phyloP scores from a whole-genome alignment of 495 filamentous ascomycete species.

The Aspergillus diversus region DNA sequence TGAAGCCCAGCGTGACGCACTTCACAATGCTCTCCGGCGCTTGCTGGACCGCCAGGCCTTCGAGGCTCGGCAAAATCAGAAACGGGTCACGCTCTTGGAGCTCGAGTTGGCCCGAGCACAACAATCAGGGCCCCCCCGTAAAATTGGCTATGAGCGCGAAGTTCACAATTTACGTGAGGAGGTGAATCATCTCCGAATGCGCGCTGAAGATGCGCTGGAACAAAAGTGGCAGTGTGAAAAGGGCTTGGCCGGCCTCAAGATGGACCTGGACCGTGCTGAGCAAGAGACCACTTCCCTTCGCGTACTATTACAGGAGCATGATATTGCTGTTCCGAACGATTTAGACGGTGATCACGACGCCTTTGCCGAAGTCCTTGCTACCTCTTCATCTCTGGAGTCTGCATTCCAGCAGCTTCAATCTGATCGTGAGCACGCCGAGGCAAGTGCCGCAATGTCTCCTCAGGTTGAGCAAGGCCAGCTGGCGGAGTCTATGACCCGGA shows the following conservation, averaged over 20 bases:
- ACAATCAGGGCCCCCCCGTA: constrained; percentile 64
- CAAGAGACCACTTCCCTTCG: constrained; percentile 86
- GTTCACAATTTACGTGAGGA: constrained; percentile 78
- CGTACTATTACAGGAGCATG: constrained; percentile 80
- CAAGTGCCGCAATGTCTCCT: constrained; percentile 64
- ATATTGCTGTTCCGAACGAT: constrained; percentile 68
- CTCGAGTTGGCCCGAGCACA: constrained; percentile 76
- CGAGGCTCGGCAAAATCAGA: constrained; percentile 78
- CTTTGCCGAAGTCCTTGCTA: constrained; percentile 55
- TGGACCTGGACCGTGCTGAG: constrained; percentile 95
- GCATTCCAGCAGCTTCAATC: constrained; percentile 81
- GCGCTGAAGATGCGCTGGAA: constrained; percentile 94
- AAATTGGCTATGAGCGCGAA: constrained; percentile 80
- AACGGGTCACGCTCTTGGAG: constrained; percentile 74
- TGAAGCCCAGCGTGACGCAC: constrained; percentile 88
- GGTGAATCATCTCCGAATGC: constrained; percentile 78
- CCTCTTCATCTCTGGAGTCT: constrained; percentile 74
- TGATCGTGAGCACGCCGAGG: constrained; percentile 72
- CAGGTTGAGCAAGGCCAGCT: constrained; percentile 70
- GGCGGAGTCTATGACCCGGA: constrained; percentile 68
- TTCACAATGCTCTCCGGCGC: constrained; percentile 82
- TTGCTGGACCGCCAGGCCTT: constrained; percentile 86
- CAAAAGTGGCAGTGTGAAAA: constrained; percentile 97
- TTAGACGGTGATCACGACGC: constrained; percentile 45
- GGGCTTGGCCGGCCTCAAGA: constrained; percentile 87